phyloP scores from a whole-genome alignment of 306 rosid genomes.

The Vicia faba region DNA sequence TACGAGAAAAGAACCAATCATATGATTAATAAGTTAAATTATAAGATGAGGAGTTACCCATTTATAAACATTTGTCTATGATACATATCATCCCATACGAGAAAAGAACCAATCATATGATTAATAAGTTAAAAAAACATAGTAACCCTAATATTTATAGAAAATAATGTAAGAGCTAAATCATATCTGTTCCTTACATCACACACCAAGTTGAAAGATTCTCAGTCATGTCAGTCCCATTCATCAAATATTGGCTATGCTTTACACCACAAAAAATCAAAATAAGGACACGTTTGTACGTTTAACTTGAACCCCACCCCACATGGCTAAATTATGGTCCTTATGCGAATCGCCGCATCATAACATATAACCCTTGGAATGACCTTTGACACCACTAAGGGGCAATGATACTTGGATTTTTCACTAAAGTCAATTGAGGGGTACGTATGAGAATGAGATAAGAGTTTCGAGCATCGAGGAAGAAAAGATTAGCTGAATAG shows the following conservation, averaged over 20 bases:
- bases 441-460: background rate
- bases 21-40: no score
- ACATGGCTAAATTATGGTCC: constrained; percentile 13
- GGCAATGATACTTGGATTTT: constrained; percentile 3
- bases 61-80: no score
- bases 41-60: no score
- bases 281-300: constrained; percentile 4
- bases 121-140: no score
- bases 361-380: background rate
- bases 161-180: background rate
- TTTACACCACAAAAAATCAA: background rate
- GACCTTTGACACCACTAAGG: constrained; percentile 23
- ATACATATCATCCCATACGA: no score
- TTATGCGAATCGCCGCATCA: constrained; percentile 26
- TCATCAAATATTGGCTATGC: background rate
- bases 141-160: no score
- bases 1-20: no score
- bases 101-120: no score
- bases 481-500: no score
- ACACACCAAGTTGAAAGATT: background rate
- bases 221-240: background rate
- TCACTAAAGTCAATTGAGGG: background rate
- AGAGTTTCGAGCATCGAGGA: background rate
- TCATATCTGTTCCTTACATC: background rate
- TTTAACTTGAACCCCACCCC: background rate